phyloP scores from a whole-genome alignment of 2,329 filamentous ascomycete species.

The Grosmannia serpens region DNA sequence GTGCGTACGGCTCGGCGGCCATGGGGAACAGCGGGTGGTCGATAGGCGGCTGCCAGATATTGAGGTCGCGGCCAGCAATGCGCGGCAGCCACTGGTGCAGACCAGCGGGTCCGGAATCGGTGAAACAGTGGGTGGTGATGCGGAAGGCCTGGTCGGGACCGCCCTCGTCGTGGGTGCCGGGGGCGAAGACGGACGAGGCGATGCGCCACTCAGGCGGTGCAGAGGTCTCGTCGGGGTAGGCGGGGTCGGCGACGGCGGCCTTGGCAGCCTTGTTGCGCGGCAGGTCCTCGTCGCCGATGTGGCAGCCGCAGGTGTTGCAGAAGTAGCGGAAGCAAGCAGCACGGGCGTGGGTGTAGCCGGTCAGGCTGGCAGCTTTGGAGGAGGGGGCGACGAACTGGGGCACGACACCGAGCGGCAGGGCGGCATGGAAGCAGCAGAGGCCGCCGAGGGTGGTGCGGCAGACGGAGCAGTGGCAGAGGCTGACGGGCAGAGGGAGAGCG shows the following conservation, averaged over 20 bases:
- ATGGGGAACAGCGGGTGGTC: background rate
- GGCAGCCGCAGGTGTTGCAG: background rate
- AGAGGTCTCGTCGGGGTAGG: background rate
- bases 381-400: background rate
- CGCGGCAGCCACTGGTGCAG: background rate
- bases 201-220: background rate
- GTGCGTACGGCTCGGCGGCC: background rate
- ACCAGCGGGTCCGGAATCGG: background rate
- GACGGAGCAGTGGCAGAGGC: background rate
- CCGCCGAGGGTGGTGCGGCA: background rate
- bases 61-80: background rate
- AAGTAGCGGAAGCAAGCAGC: background rate
- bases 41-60: background rate
- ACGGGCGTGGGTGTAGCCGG: background rate
- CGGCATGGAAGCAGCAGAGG: background rate
- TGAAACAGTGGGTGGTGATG: background rate
- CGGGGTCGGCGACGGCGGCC: background rate
- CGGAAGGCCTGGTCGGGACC: background rate
- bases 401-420: background rate
- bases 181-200: background rate
- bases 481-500: background rate
- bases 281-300: background rate
- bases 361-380: background rate
- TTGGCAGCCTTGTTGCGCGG: background rate
- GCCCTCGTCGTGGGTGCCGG: background rate